Conservation (phyloP, 148 eudicot genomes). For the Bassia scoparia region DNA sequence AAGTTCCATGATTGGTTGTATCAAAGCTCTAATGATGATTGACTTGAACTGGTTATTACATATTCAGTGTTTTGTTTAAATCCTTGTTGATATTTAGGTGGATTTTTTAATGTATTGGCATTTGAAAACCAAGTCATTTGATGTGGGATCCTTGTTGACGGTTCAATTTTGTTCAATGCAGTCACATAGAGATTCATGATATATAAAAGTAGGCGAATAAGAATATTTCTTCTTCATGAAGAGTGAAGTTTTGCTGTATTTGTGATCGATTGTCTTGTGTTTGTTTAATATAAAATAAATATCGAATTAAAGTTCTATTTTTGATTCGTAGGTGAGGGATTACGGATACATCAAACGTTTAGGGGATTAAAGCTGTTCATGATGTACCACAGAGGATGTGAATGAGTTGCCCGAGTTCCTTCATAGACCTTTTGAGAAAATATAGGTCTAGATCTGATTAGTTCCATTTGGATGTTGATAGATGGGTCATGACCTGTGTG, state of each 20-base stretch:
- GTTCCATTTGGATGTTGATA: too few species aligned
- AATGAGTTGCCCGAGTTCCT: constrained; percentile 85
- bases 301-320: not conserved
- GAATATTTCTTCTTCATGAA: constrained; percentile 95
- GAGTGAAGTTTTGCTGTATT: constrained; percentile 41
- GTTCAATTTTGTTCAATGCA: constrained; percentile 88
- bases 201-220: constrained; percentile 85
- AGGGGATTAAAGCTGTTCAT: constrained; percentile 43
- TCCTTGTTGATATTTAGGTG: not conserved
- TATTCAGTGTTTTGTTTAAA: not conserved
- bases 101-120: not conserved
- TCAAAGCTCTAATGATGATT: not conserved
- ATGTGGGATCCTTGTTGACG: constrained; percentile 25
- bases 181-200: constrained; percentile 68
- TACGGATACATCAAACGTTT: constrained; percentile 82
- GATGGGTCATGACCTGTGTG: too few species aligned
- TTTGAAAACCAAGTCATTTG: not conserved
- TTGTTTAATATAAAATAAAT: not conserved
- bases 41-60: not conserved
- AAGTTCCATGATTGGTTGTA: too few species aligned
- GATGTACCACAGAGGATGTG: constrained; percentile 43
- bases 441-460: too few species aligned
- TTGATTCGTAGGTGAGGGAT: constrained; percentile 58
- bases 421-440: too few species aligned
- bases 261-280: not conserved